phyloP scores from a whole-genome alignment of 345 rosid species.

The Populus ilicifolia region DNA sequence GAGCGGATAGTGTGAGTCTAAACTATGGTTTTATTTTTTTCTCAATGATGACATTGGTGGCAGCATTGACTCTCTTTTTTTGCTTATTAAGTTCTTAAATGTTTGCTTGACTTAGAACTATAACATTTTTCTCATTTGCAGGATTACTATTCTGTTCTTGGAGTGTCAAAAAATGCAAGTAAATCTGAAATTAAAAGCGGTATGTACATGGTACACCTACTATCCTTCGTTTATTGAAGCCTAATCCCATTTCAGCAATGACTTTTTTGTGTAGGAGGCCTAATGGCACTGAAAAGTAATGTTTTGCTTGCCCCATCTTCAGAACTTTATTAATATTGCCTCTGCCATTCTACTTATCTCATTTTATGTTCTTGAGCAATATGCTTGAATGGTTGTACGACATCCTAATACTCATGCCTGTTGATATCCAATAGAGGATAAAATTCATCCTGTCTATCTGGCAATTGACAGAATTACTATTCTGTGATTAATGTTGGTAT shows the following conservation, averaged over 20 bases:
- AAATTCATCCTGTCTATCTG: not conserved
- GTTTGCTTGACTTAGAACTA: not conserved
- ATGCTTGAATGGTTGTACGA: not conserved
- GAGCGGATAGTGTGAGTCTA: slow-evolving; percentile 80
- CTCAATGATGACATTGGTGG: not conserved
- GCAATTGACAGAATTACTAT: not conserved
- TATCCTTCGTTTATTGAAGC: not conserved
- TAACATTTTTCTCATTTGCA: slow-evolving; percentile 26
- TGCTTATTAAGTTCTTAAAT: not conserved
- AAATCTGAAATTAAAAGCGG: slow-evolving; percentile 96
- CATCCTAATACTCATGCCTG: not conserved
- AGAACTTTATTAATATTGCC: not conserved
- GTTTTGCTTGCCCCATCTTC: not conserved
- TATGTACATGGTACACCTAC: slow-evolving; percentile 26
- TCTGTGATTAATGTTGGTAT: not conserved
- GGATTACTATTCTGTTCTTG: slow-evolving; percentile 92
- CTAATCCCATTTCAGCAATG: not conserved
- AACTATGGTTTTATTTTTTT: slow-evolving; percentile 14
- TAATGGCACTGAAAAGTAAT: not conserved
- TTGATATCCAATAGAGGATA: not conserved
- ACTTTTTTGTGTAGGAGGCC: not conserved
- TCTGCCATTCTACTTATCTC: not conserved
- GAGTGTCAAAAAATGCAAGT: slow-evolving; percentile 82
- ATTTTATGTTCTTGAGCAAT: not conserved
- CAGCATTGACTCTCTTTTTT: not conserved